Evolutionary conservation across 202 grass and related monocot genomes (phyloP), one percentile per base, ranked within the genome.

Genomic region (Cymbopogon flexuosus): DNA sequence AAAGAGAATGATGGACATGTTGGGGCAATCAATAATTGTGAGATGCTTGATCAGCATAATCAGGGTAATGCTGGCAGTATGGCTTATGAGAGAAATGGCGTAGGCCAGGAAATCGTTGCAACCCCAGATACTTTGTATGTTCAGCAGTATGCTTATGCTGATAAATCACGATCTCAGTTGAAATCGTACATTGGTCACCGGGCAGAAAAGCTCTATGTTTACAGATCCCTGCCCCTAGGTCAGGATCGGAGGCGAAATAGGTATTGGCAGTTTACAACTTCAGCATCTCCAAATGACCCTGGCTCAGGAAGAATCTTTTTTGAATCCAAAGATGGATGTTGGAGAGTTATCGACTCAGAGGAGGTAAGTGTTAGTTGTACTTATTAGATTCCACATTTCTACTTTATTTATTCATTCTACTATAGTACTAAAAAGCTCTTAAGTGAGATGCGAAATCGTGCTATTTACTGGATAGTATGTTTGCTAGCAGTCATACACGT

Each of bases 241-340:
- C 92, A 93, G 76, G 96, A 98, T 83, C 85, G 96, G 31, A 95
- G 96, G 81, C 76, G 87, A 73, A 98, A 98, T 52, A 83, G 88
- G 19, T 98, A 98, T 87, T 98, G 96, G 96, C 90, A 91, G 79
- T 95, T 98, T 84, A 88, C 88, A 49, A 88, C 96, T 46, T 95
- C 92, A 59, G 77, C 88, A 68, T 93, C 96, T 65, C 90, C 96
- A 65, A 94, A 90, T 86, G 96, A 98, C 87, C 92, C 92, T 88
- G 90, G 96, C 64, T 89, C 92, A 79, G 96, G 90, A 81, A 93
- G 96, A 73, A 93, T 98, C 14, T 93, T 95, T 82, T 98, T 98
- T 75, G 96, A 98, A 72, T 95, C 88, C 31, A 90, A 84, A 91
- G 92, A 98, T 88, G 79, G 92, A 34, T 73, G 84, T 66, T 98